Percentiles rank a stretch among this genome's conserved stretches.
Conservation (phyloP, 2,329 filamentous ascomycete genomes). For the Talaromyces islandicus region DNA sequence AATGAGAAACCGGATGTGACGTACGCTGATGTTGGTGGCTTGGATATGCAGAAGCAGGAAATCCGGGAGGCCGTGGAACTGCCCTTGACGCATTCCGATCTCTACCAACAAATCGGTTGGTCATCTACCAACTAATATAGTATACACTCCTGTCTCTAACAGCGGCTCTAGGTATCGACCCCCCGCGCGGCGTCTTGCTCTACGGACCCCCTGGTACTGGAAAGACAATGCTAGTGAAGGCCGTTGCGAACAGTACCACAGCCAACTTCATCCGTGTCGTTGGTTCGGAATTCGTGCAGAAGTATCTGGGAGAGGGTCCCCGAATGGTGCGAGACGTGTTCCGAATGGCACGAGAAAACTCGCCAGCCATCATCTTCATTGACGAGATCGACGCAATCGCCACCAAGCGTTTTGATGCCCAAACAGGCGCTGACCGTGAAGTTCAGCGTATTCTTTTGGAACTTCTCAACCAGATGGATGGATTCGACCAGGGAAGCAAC, state of each 20-base stretch:
- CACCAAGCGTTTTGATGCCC: constrained; percentile 97
- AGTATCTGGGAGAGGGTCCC: constrained; percentile 94
- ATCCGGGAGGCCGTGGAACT: constrained; percentile 97
- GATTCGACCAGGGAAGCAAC: constrained; percentile 97
- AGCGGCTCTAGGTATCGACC: constrained; percentile 63
- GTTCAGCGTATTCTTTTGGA: constrained; percentile 98
- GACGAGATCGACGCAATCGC: constrained; percentile 99
- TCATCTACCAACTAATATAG: not conserved
- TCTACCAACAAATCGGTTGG: constrained; percentile 93
- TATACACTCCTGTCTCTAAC: constrained; percentile 15
- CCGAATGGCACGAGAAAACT: constrained; percentile 97
- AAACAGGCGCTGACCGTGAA: constrained; percentile 95
- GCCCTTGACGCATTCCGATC: constrained; percentile 92
- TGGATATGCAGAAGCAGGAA: constrained; percentile 99
- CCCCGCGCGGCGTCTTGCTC: constrained; percentile 88
- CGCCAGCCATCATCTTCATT: constrained; percentile 98
- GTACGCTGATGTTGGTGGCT: constrained; percentile 92
- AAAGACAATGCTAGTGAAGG: constrained; percentile 97
- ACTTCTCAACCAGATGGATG: constrained; percentile 98
- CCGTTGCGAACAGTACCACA: constrained; percentile 95
- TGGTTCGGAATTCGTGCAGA: constrained; percentile 97
- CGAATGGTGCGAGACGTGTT: constrained; percentile 99
- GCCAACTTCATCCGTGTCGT: constrained; percentile 98
- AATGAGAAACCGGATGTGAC: constrained; percentile 98
- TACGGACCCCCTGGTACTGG: constrained; percentile 95